Base-by-base conservation (phyloP, 2,329 filamentous ascomycete genomes). In the Aspergillus alliaceus region DNA sequence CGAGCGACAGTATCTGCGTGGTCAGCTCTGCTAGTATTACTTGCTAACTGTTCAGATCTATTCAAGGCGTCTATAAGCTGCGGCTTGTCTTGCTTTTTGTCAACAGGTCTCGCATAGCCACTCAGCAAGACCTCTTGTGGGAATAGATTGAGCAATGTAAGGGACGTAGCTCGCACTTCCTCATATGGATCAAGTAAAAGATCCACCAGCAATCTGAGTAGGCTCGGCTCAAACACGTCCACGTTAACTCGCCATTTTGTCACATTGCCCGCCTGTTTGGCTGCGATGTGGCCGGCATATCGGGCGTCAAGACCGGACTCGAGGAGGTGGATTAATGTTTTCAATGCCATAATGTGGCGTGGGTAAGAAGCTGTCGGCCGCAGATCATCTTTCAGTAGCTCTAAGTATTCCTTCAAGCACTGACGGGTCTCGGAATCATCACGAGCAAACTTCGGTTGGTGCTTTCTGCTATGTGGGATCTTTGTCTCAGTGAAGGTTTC, bases 1-100 rank as follows among this genome's bases (percentile, higher is more conserved):
- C 91, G 86, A 32, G 93, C 93, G 48, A 95, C 87, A 9, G 93
- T 93, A 74, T 99, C 93, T 1, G 93, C 92, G 71, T 96, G 91
- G 69, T 98, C 93, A 12, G 92, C 93, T 59, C 95, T 84, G 22
- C 91, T 91, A 4, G 91, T 96, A 15, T 70, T 72, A 54, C 74
- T 75, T 48, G 75, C 75, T 39, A 75, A 60, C n/a, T 60, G 61
- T 56, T 77, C 75, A 14, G 73, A 74, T 57, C 68, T 69, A 22
- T 59, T 47, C 24, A 77, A 40, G 15, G 74, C 75, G 35, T 66
- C 61, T 3, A 68, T 64, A 47, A 77, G 48, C 24, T 68, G 66
- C 39, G 65, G 64, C 4, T 57, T 60, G 2, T 57, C 48, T 7
- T 68, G 53, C 9, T 71, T 62, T 2, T 64, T 62, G 15, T 55